Evolutionary conservation across 2,329 filamentous ascomycete genomes (phyloP).

Genomic region (Aspergillus ruber): DNA sequence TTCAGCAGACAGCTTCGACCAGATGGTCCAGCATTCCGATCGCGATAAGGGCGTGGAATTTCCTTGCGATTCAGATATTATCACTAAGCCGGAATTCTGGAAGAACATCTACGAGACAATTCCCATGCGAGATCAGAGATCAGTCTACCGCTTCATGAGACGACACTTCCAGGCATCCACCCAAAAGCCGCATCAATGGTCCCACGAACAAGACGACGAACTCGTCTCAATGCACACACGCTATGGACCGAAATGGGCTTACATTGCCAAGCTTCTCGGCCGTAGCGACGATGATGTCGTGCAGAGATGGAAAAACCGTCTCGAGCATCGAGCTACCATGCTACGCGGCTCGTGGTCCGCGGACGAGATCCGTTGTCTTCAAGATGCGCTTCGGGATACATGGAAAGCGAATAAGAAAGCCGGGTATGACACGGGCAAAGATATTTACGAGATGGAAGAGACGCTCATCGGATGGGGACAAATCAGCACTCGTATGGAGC

Average conservation of each 20-base stretch:
- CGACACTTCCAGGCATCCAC: conserved; percentile 35
- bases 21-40: conserved; percentile 29
- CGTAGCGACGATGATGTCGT: conserved; percentile 37
- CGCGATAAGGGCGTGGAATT: conserved; percentile 17
- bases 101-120: conserved; percentile 27
- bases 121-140: conserved; percentile 31
- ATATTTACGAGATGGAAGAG: conserved; percentile 33
- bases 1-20: conserved; percentile 19
- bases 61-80: conserved; percentile 13
- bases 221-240: conserved; percentile 25
- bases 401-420: conserved; percentile 14
- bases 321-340: conserved; percentile 32
- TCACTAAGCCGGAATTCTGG: conserved; percentile 32
- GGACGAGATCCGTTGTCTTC: conserved; percentile 25
- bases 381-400: conserved; percentile 19
- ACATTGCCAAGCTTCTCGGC: conserved; percentile 32
- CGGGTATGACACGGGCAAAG: conserved; percentile 20
- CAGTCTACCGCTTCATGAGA: conserved; percentile 37
- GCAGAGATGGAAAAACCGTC: conserved; percentile 38
- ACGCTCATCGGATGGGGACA: conserved; percentile 24
- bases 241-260: conserved; percentile 31
- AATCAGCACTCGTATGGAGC: conserved; percentile 23
- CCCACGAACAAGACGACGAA: conserved; percentile 35
- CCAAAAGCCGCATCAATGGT: conserved; percentile 35
- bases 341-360: conserved; percentile 31